Percentiles rank a stretch among this genome's conserved stretches.
These are phyloP conservation scores for Alternaria angustiovoidea DNA, from an alignment of 2,329 filamentous ascomycete species.

Conservation along the genomic window DNA sequence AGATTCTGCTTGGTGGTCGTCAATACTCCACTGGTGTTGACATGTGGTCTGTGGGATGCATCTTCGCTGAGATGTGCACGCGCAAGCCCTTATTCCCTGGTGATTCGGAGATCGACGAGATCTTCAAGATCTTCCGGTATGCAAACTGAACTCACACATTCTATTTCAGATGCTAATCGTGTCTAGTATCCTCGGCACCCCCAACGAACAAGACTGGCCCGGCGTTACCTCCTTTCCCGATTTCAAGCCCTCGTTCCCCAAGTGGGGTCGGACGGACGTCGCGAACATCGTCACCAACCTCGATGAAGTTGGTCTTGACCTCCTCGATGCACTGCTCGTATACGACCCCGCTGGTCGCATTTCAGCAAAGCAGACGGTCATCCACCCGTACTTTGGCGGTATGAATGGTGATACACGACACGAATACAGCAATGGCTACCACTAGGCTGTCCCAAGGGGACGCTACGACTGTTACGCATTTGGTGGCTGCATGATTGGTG, in stretches of 20 bases:
- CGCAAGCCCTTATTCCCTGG: constrained; percentile 91
- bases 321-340: constrained; percentile 75
- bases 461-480: constrained; percentile 42
- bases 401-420: constrained; percentile 47
- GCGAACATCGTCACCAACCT: constrained; percentile 74
- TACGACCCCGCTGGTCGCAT: constrained; percentile 89
- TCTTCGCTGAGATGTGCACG: constrained; percentile 97
- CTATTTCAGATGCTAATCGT: constrained; percentile 16
- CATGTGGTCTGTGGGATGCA: constrained; percentile 95
- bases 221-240: constrained; percentile 95
- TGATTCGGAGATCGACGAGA: constrained; percentile 92
- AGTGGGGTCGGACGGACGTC: constrained; percentile 79
- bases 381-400: constrained; percentile 80
- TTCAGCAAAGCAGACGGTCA: constrained; percentile 85
- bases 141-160: constrained; percentile 24
- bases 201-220: constrained; percentile 82
- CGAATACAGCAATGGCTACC: constrained; percentile 53
- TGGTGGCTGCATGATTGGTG: constrained; percentile 31
- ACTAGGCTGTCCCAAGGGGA: constrained; percentile 32
- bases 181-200: constrained; percentile 74
- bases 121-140: constrained; percentile 93
- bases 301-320: constrained; percentile 74
- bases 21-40: constrained; percentile 95
- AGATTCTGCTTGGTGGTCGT: constrained; percentile 87
- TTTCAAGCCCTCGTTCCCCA: constrained; percentile 91